Evolutionary conservation across 2,329 filamentous ascomycete species (phyloP), one percentile per base, ranked within the genome.

Genomic region (Fusarium pininemorale): DNA sequence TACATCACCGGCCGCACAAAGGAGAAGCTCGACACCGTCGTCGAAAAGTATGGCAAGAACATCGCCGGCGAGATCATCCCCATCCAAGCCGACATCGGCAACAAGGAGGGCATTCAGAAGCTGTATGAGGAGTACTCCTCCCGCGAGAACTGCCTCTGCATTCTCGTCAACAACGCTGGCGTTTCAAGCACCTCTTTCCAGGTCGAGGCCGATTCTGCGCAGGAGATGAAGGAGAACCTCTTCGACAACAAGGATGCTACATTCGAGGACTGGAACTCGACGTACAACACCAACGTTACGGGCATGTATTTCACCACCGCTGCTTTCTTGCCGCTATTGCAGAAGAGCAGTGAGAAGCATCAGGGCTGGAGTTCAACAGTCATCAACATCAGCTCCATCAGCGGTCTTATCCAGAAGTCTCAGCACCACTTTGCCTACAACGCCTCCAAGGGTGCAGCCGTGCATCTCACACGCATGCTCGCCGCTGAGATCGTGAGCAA

Each of bases 241-340:
- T 96, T 95, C 83, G 89, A 95, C 57, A 86, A 88, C 47, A 86
- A 91, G 63, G 77, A 81, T 3, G 80, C 83, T 6, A 89, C 84
- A 0, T 86, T 93, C 64, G 89, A 93, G 39, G 89, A 92, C 76
- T 96, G 93, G 94, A 87, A 87, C n/a, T 82, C 88, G 45, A 89
- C 90, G 0, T 95, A 93, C 84, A 89, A 90, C 66, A 94, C 93
- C 26, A 95, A 97, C 73, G 93, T 95, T 16, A 89, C 93, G 38
- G 89, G 88, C 68, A 86, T 90, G 63, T 93, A 90, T 84, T 93
- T 91, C 73, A 85, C 89, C 56, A 91, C 90, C 0, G 86, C 91
- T 56, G 87, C 90, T 1, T 87, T 93, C 50, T 87, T 90, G 3
- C 90, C 91, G 1, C 83, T 92, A 8, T 85, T 93, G 57, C 87